These are phyloP conservation scores for Rubroshorea leprosula DNA, from an alignment of 345 rosid genomes.

Conservation along the genomic window DNA sequence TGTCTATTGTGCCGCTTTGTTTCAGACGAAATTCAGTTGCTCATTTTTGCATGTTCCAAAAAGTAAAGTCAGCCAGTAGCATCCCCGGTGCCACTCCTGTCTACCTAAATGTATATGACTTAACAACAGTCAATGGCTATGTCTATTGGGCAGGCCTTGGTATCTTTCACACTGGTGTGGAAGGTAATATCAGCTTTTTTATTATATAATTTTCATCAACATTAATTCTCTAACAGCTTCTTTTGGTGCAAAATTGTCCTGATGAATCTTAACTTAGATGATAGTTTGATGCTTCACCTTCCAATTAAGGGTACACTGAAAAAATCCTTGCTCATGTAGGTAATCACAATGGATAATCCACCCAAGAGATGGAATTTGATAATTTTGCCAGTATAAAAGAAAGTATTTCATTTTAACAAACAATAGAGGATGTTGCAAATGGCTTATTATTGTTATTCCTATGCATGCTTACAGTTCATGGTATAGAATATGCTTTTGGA, in stretches of 20 bases:
- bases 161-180: conserved; percentile 66
- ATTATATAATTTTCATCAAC: too few species aligned
- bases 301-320: too few species aligned
- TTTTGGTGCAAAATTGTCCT: too few species aligned
- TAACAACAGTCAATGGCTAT: conserved; percentile 57
- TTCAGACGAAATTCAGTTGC: conserved; percentile 31
- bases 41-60: conserved; percentile 45
- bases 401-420: too few species aligned
- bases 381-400: too few species aligned
- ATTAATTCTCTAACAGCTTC: too few species aligned
- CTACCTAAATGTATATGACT: conserved; percentile 63
- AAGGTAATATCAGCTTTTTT: conserved; percentile 37
- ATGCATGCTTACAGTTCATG: conserved; percentile 38
- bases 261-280: too few species aligned
- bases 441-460: conserved; percentile 1
- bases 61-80: conserved; percentile 38
- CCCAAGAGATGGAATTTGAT: too few species aligned
- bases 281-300: too few species aligned
- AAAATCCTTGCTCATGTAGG: too few species aligned
- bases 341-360: too few species aligned
- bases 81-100: conserved; percentile 46
- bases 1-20: conserved; percentile 31
- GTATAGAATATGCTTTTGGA: conserved; percentile 68
- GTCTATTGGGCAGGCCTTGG: conserved; percentile 74
- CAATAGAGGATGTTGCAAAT: too few species aligned